Percentiles rank a stretch among this genome's conserved stretches.
phyloP scores from a whole-genome alignment of 768 basidiomycete genomes.

The Panellus pusillus region DNA sequence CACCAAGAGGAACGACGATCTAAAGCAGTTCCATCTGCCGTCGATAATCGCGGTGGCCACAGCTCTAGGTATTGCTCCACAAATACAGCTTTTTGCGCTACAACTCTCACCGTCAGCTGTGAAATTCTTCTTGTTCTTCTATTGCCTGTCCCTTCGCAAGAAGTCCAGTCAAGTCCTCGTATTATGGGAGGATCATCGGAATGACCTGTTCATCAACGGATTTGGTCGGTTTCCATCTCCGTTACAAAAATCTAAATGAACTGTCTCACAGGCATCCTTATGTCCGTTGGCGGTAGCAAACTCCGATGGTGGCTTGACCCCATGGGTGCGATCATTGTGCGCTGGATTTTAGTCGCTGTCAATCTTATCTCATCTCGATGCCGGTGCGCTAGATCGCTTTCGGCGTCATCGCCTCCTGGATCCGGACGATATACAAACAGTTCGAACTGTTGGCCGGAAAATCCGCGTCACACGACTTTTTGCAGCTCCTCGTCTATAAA shows the following conservation, averaged over 20 bases:
- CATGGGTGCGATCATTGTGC: slow-evolving; percentile 74
- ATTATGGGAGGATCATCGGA: slow-evolving; percentile 97
- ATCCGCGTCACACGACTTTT: slow-evolving; percentile 87
- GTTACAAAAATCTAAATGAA: slow-evolving; percentile 3
- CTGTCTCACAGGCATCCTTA: slow-evolving; percentile 60
- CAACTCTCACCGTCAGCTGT: slow-evolving; percentile 48
- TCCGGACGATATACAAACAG: slow-evolving; percentile 70
- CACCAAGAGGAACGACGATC: slow-evolving; percentile 50
- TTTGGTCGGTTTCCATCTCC: slow-evolving; percentile 50
- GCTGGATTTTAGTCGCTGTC: too few species aligned
- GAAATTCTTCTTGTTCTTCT: slow-evolving; percentile 85
- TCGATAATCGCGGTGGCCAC: slow-evolving; percentile 81
- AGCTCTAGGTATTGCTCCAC: slow-evolving; percentile 61
- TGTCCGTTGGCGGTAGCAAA: slow-evolving; percentile 82
- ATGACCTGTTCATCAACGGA: slow-evolving; percentile 84
- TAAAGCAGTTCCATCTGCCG: slow-evolving; percentile 71
- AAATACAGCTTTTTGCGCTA: slow-evolving; percentile 16
- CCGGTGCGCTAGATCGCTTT: slow-evolving; percentile 56
- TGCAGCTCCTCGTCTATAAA: slow-evolving; percentile 92
- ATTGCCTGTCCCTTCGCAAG: slow-evolving; percentile 76
- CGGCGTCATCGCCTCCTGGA: slow-evolving; percentile 82
- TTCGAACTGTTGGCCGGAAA: slow-evolving; percentile 90
- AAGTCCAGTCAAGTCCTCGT: slow-evolving; percentile 90
- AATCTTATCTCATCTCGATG: slow-evolving; percentile 4
- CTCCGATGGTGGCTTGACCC: slow-evolving; percentile 82